These are phyloP conservation scores for Rhazya stricta DNA, from an alignment of 257 asterid genomes.

Conservation along the genomic window DNA sequence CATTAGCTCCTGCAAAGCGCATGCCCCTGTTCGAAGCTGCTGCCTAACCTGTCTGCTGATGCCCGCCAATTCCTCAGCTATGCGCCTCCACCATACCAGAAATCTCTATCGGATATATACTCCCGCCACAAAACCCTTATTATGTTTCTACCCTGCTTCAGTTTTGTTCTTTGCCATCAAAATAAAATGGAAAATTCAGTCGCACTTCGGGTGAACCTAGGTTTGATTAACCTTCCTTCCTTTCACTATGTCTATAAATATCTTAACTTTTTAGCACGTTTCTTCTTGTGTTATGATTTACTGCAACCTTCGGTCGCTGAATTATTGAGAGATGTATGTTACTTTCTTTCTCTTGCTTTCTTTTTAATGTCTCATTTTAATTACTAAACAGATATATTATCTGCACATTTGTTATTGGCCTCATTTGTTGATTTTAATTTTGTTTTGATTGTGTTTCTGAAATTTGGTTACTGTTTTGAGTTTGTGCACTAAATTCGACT, in stretches of 20 bases:
- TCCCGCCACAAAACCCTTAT: background rate
- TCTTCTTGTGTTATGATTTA: background rate
- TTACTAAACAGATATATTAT: background rate
- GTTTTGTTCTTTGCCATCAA: background rate
- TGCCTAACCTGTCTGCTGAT: background rate
- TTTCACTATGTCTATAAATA: background rate
- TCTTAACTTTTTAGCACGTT: background rate
- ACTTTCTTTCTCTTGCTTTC: background rate
- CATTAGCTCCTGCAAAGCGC: background rate
- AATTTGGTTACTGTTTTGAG: background rate
- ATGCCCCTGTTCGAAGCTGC: background rate
- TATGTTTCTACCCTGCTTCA: background rate
- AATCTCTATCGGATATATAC: background rate
- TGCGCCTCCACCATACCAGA: background rate
- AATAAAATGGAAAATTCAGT: background rate
- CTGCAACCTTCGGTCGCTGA: background rate
- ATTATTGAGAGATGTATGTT: background rate
- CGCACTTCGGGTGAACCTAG: constrained; percentile 2
- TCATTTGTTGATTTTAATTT: background rate
- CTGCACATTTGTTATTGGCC: background rate
- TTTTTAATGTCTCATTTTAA: background rate
- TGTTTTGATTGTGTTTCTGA: background rate
- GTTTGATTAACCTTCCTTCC: background rate
- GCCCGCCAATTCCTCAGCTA: background rate
- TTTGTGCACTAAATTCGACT: background rate